Percentiles rank a stretch among this genome's conserved stretches.
These are phyloP conservation scores for Apiotrichum laibachii DNA, from an alignment of 1,284 basidiomycete genomes.

Conservation along the genomic window DNA sequence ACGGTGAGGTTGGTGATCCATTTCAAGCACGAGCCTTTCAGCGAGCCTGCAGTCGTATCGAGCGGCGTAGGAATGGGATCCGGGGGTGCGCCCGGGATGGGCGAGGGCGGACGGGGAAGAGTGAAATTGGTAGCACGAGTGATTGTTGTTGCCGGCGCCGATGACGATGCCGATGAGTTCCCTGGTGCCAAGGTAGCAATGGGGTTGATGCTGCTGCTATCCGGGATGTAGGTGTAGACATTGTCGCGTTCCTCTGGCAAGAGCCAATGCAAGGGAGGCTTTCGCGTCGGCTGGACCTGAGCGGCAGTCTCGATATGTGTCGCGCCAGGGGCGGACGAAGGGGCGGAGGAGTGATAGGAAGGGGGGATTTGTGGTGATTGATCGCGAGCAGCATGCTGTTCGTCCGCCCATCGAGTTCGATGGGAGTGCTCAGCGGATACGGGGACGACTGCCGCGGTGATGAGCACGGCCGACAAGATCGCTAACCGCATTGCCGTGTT, in stretches of 20 bases:
- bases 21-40: constrained; percentile 64
- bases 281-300: too few species aligned
- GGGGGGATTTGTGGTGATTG: too few species aligned
- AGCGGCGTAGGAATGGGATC: constrained; percentile 72
- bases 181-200: neutral
- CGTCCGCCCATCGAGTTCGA: too few species aligned
- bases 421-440: neutral
- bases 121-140: neutral
- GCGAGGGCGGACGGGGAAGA: constrained; percentile 41
- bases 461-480: too few species aligned
- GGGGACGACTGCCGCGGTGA: too few species aligned
- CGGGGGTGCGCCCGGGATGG: constrained; percentile 56
- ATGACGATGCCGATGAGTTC: neutral
- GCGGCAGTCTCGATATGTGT: too few species aligned
- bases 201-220: neutral
- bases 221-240: neutral
- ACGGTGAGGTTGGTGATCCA: constrained; percentile 73
- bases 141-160: neutral
- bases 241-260: too few species aligned
- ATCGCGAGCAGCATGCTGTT: too few species aligned
- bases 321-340: too few species aligned
- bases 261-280: too few species aligned
- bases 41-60: constrained; percentile 63
- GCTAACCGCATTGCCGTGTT: too few species aligned
- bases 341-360: too few species aligned